phyloP scores from a whole-genome alignment of 2,329 filamentous ascomycete species.

The Alternaria sp. region DNA sequence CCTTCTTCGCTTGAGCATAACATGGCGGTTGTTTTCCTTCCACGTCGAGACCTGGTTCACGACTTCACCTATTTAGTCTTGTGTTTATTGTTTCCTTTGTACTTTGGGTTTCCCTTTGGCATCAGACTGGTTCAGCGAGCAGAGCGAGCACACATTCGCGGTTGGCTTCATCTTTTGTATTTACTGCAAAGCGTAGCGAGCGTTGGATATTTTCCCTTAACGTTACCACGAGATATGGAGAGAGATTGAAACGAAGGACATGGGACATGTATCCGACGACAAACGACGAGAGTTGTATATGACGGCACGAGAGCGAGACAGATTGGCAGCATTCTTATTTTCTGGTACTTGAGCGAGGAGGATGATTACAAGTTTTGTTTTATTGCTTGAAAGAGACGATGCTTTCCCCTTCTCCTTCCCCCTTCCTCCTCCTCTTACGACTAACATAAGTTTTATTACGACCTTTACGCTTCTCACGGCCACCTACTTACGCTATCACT shows the following conservation, averaged over 20 bases:
- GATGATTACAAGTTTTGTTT: constrained; percentile 13
- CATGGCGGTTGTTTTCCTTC: constrained; percentile 36
- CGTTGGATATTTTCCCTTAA: constrained; percentile 36
- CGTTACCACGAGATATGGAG: constrained; percentile 23
- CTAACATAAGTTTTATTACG: constrained; percentile 2
- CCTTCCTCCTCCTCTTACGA: neutral
- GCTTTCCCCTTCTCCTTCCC: constrained; percentile 5
- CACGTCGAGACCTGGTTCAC: constrained; percentile 22
- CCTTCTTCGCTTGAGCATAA: constrained; percentile 37
- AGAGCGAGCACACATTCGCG: constrained; percentile 30
- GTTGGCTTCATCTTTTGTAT: constrained; percentile 27
- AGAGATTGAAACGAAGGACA: constrained; percentile 17
- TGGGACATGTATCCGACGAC: constrained; percentile 29
- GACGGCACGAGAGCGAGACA: constrained; percentile 16
- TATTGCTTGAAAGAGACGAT: constrained; percentile 22
- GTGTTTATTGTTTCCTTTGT: constrained; percentile 20
- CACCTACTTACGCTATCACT: neutral
- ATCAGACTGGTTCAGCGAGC: constrained; percentile 30
- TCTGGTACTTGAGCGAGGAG: neutral
- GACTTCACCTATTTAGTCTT: constrained; percentile 17
- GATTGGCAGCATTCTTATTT: constrained; percentile 6
- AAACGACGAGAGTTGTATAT: constrained; percentile 18
- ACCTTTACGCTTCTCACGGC: constrained; percentile 1
- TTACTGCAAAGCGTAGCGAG: constrained; percentile 45
- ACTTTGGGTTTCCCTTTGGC: constrained; percentile 11